phyloP scores from a whole-genome alignment of 2,329 filamentous ascomycete species.

The Colletotrichum liriopes region DNA sequence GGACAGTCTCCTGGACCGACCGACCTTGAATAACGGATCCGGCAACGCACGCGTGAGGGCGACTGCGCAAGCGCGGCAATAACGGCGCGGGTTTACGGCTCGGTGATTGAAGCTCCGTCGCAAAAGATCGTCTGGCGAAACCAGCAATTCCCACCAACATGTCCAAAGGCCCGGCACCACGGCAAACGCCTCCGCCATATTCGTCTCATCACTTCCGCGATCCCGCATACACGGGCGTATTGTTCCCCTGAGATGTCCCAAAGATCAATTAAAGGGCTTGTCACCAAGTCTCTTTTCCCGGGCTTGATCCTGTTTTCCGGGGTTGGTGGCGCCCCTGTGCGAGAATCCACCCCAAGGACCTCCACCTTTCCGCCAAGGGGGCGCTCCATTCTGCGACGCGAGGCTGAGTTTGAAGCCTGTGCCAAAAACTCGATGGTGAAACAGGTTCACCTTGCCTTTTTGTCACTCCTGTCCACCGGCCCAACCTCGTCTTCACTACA shows the following conservation, averaged over 20 bases:
- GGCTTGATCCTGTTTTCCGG: constrained; percentile 9
- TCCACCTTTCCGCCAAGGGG: constrained; percentile 27
- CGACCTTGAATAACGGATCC: background rate
- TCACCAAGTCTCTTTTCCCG: constrained; percentile 9
- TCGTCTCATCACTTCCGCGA: constrained; percentile 17
- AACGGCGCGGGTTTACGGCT: constrained; percentile 30
- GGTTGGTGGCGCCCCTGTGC: background rate
- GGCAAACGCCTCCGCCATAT: constrained; percentile 21
- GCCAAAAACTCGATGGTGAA: constrained; percentile 41
- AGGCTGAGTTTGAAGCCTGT: constrained; percentile 44
- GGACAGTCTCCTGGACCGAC: background rate
- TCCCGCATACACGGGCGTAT: constrained; percentile 8
- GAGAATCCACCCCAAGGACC: background rate
- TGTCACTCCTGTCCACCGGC: no score
- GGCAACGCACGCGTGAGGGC: background rate
- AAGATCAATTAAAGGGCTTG: constrained; percentile 22
- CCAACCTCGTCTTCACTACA: background rate
- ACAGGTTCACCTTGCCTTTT: constrained; percentile 41
- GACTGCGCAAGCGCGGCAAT: background rate
- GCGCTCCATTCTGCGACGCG: constrained; percentile 36
- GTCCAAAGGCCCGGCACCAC: constrained; percentile 19
- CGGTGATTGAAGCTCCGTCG: background rate
- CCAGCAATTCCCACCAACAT: constrained; percentile 10
- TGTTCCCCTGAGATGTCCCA: constrained; percentile 2
- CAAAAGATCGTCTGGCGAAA: constrained; percentile 31